Base-by-base conservation (phyloP, 768 basidiomycete genomes). In the Termitomyces sp. region DNA sequence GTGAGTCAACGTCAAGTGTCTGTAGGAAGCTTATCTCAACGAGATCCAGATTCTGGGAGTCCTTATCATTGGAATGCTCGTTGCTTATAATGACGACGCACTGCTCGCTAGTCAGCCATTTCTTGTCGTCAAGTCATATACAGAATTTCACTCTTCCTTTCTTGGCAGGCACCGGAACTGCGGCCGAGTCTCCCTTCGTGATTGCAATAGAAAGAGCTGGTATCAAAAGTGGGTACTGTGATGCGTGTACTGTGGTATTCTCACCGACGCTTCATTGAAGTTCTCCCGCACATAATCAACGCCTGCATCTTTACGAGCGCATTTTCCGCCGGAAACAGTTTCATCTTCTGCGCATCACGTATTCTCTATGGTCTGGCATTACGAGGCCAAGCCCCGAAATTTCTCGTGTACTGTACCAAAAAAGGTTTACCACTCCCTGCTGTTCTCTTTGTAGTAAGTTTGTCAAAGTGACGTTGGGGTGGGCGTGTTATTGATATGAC, bases 101-200 rank as follows among this genome's bases (percentile, higher is more conserved):
- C 76, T 92, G 46, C 78, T 88, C 46, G 69, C 74, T 59, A 62
- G 76, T 73, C 45, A 60, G 20, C 60, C 38, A 43, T 15, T 57
- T 7, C 15, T 53, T 37, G 31, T 56, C 10, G 15, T 42, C 9
- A 29, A 54, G 17, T 36, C 15, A n/a, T 34, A 29, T 32, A 59
- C 14, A 46, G 20, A 11, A 12, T 9, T 59, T n/a, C 8, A 14
- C 40, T 9, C 37, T 36, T 46, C 52, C 40, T 31, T 5, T 34
- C 4, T 10, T 47, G 32, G 6, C 65, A 73, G 81, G 61, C 2
- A 69, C 78, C 32, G 84, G 85, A 54, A 90, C 83, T 49, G 92
- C 91, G n/a, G 84, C 87, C 0, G 71, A 86, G 56, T 92, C 91
- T 4, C 93, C 93, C 3, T 96, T 91, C 73, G 92, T 94, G 58